These are phyloP conservation scores for Calonectria henricotiae DNA, from an alignment of 2,329 filamentous ascomycete genomes.

Conservation along the genomic window DNA sequence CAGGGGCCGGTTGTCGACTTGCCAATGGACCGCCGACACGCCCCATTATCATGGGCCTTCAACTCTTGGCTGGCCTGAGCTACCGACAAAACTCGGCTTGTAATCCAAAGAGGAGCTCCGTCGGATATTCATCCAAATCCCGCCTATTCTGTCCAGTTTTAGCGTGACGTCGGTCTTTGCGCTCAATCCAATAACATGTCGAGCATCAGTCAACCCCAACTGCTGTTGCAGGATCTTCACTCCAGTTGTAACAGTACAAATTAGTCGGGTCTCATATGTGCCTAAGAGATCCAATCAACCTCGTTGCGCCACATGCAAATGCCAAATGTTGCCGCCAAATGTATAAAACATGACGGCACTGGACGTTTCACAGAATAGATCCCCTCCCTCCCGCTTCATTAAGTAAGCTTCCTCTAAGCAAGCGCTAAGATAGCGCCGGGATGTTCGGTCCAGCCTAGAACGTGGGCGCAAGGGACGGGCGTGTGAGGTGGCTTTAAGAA, in stretches of 20 bases:
- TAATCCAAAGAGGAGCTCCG: conserved; percentile 43
- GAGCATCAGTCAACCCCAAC: conserved; percentile 3
- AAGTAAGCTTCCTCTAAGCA: conserved; percentile 43
- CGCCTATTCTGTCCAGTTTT: conserved; percentile 27
- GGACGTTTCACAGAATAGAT: conserved; percentile 14
- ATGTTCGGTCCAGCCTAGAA: conserved; percentile 49
- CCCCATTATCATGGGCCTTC: conserved; percentile 40
- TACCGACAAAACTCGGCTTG: conserved; percentile 39
- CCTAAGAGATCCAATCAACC: neutral
- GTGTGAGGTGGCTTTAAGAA: conserved; percentile 30
- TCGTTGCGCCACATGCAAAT: conserved; percentile 13
- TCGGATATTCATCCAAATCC: conserved; percentile 35
- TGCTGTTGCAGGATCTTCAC: conserved; percentile 13
- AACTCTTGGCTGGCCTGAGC: conserved; percentile 44
- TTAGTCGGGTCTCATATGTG: neutral
- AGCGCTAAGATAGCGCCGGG: conserved; percentile 43
- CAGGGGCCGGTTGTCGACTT: conserved; percentile 28
- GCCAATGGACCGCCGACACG: conserved; percentile 31
- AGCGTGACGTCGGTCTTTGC: conserved; percentile 21
- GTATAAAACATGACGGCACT: conserved; percentile 24
- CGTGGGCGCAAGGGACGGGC: conserved; percentile 47
- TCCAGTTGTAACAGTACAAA: conserved; percentile 1
- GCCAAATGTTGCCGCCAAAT: neutral
- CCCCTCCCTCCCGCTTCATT: conserved; percentile 5
- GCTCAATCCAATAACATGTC: conserved; percentile 15